Percentiles rank a stretch among this genome's conserved stretches.
Evolutionary conservation across 176 grass and related monocot genomes (phyloP).

Genomic region (Canna indica): DNA sequence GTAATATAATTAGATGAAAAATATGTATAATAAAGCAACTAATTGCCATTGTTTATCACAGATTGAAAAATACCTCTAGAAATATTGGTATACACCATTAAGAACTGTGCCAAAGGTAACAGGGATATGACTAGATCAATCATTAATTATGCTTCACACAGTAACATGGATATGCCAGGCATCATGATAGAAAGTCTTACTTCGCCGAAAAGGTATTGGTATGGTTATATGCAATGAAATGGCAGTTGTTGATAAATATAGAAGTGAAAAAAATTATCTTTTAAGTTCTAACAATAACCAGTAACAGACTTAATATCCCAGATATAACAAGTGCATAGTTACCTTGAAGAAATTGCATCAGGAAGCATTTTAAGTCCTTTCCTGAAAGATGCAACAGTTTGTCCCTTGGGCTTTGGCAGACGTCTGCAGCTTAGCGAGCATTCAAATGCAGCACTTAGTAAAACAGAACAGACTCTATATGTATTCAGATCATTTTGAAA

Average conservation of each 20-base stretch:
- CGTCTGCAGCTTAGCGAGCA: slow-evolving; percentile 31
- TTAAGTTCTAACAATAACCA: too few relatives aligned
- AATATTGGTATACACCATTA: background rate
- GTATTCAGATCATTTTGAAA: background rate
- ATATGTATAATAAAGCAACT: too few relatives aligned
- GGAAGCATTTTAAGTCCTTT: slow-evolving; percentile 88
- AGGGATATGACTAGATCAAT: too few relatives aligned
- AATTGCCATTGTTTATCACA: background rate
- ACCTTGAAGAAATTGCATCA: slow-evolving; percentile 82
- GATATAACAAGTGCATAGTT: slow-evolving; percentile 3
- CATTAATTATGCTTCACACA: too few relatives aligned
- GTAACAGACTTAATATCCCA: background rate
- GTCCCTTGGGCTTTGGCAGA: slow-evolving; percentile 75
- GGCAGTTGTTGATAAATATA: background rate
- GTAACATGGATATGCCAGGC: too few relatives aligned
- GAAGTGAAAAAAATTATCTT: too few relatives aligned
- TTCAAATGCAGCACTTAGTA: background rate
- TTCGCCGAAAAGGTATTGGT: background rate
- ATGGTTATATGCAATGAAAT: background rate
- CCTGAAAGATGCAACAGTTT: slow-evolving; percentile 91
- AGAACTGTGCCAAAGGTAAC: background rate
- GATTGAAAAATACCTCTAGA: background rate
- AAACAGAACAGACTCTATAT: background rate
- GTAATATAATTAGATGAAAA: too few relatives aligned
- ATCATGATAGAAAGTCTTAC: background rate